A percentile compares a stretch with the other conserved stretches of the same genome.
Conservation (phyloP, 1,139 yeast species). For the Yamadazyma conglobata region DNA sequence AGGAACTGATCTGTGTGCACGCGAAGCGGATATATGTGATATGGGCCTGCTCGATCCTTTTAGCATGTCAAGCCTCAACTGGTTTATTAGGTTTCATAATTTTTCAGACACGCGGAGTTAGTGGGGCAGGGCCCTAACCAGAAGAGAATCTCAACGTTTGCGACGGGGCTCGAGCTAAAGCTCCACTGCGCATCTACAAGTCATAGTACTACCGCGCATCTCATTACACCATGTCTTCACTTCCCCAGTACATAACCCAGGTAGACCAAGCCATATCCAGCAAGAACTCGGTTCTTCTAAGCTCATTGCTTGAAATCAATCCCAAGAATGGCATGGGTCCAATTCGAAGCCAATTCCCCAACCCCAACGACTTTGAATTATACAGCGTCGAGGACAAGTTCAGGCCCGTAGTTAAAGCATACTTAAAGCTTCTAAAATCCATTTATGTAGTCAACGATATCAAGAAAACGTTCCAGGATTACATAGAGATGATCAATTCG, state of each 20-base stretch:
- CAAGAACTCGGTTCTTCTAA: constrained; percentile 19
- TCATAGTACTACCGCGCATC: too few relatives aligned
- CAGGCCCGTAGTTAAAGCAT: constrained; percentile 30
- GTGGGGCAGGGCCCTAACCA: too few relatives aligned
- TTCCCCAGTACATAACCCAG: constrained; percentile 4
- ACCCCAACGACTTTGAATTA: constrained; percentile 41
- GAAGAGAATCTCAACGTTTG: too few relatives aligned
- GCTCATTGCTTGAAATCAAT: constrained; percentile 30
- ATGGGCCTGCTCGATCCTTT: too few relatives aligned
- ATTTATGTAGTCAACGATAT: constrained; percentile 36
- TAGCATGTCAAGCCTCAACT: too few relatives aligned
- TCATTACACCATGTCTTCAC: background rate
- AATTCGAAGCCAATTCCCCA: constrained; percentile 26
- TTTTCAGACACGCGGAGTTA: too few relatives aligned
- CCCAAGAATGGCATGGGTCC: constrained; percentile 30
- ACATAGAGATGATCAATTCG: constrained; percentile 41
- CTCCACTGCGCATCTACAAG: too few relatives aligned
- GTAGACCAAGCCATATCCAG: constrained; percentile 5
- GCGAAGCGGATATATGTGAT: too few relatives aligned
- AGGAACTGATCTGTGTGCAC: too few relatives aligned
- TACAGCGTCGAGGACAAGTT: constrained; percentile 36
- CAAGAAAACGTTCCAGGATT: constrained; percentile 34
- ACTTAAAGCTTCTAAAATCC: constrained; percentile 37
- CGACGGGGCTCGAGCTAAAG: too few relatives aligned
- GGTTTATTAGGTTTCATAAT: too few relatives aligned